A percentile compares a stretch with the other conserved stretches of the same genome.
These are phyloP conservation scores for Acanthochlamys bracteata DNA, from an alignment of 106 monocot species.

Conservation along the genomic window DNA sequence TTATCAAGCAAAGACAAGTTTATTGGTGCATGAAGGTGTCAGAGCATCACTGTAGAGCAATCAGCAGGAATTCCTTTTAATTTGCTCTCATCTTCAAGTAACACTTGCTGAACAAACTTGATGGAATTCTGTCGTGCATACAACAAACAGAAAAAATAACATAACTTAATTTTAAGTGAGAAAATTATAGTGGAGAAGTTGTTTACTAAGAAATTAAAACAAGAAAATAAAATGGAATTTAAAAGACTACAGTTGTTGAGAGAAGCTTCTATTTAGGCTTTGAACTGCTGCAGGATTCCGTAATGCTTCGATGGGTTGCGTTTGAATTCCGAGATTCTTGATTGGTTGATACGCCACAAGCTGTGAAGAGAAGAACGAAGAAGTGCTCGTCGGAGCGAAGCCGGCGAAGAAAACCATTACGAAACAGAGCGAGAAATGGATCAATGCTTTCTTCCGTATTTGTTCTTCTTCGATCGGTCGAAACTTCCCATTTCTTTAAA, in stretches of 20 bases:
- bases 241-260: background rate
- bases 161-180: background rate
- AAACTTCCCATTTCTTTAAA: conserved; percentile 23
- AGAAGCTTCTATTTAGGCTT: conserved; percentile 15
- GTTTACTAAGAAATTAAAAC: background rate
- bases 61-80: conserved; percentile 40
- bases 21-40: conserved; percentile 47
- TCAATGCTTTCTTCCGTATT: conserved; percentile 72
- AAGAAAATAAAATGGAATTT: no score
- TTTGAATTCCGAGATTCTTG: background rate
- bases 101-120: conserved; percentile 40
- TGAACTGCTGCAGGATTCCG: background rate
- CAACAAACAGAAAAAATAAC: no score
- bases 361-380: conserved; percentile 20
- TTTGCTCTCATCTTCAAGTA: conserved; percentile 34
- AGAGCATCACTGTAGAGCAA: conserved; percentile 51
- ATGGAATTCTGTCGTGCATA: conserved; percentile 34
- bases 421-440: conserved; percentile 90
- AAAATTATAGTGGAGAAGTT: background rate
- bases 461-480: conserved; percentile 63
- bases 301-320: conserved; percentile 1
- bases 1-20: background rate
- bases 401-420: conserved; percentile 87
- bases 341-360: background rate
- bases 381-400: conserved; percentile 52